A percentile compares a stretch with the other conserved stretches of the same genome.
Evolutionary conservation across 805 yeast species (phyloP).

Genomic region (Saturnispora sanitii): DNA sequence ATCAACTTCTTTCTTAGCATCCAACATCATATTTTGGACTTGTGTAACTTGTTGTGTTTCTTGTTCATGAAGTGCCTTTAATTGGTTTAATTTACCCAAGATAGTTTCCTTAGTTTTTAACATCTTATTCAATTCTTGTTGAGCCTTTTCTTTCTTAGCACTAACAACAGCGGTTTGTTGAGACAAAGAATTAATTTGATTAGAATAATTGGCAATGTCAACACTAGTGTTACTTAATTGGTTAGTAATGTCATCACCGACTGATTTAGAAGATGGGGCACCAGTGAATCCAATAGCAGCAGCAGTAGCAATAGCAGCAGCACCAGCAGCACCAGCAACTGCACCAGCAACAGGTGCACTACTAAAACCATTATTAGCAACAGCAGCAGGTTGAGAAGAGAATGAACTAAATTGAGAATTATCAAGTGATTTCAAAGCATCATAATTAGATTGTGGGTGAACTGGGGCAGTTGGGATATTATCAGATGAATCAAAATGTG

Average conservation of each 20-base stretch:
- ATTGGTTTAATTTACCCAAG: constrained; percentile 54
- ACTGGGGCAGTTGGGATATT: constrained; percentile 13
- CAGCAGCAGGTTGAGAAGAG: constrained; percentile 16
- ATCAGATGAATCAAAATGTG: constrained; percentile 22
- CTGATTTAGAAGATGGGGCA: constrained; percentile 3
- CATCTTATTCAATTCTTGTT: constrained; percentile 63
- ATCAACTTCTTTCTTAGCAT: constrained; percentile 58
- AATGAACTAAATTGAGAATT: constrained; percentile 8
- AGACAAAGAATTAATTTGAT: constrained; percentile 71
- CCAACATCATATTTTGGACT: constrained; percentile 52
- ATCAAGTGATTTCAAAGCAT: constrained; percentile 30
- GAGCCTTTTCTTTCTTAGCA: constrained; percentile 64
- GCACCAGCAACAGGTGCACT: constrained; percentile 5
- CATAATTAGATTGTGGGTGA: constrained; percentile 32
- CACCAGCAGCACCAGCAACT: background rate
- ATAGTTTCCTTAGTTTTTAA: constrained; percentile 60
- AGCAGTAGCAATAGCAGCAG: background rate
- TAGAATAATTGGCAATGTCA: constrained; percentile 78
- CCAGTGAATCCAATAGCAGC: constrained; percentile 4
- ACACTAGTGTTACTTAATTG: constrained; percentile 70
- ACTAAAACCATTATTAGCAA: constrained; percentile 6
- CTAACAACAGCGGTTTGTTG: constrained; percentile 62
- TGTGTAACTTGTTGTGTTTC: constrained; percentile 70
- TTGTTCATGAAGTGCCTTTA: constrained; percentile 63
- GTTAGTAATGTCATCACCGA: constrained; percentile 30